Base-by-base conservation (phyloP, 441 rosid species). In the Syzygium malaccense region DNA sequence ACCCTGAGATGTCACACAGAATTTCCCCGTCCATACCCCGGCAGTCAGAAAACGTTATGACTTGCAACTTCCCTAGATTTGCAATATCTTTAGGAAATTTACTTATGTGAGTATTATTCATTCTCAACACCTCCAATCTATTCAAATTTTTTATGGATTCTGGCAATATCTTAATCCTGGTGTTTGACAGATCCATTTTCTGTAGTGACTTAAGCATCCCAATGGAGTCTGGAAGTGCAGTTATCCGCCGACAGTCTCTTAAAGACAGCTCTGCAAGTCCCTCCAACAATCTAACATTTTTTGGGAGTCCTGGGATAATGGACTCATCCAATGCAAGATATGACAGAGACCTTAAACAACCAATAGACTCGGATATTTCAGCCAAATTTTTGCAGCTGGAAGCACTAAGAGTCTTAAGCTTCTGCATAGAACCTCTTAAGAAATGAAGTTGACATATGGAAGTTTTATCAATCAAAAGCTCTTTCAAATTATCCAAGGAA, bases 11-110 rank as follows among this genome's bases (percentile, higher is more conserved):
- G 0, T 13, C 18, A 58, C 66, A 6, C 8, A 0, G 2, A 60
- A 60, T 60, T 3, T 28, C 0, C 17, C 66, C 66, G 0, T 12
- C 0, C 66, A 60, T 0, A 5, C 30, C 26, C 1, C 4, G 2
- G 66, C 66, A 60, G 32, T 3, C 2, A 12, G 32, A 60, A 28
- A 60, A 28, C 0, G 17, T 60, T 60, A 60, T 12, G 0, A 60
- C 32, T 60, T 60, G 0, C 66, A 60, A 60, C 17, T 28, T 60
- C 32, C 4, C 32, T 28, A 60, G 32, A 60, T 60, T 60, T 28
- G 66, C 0, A 5, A 60, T 28, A 12, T 28, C 66, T 0, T 13
- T 60, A 4, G 66, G 66, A 3, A 60, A 60, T 60, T 1, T 13
- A 1, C 66, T 60, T 0, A 60, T 28, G 66, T 0, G 66, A 26